phyloP scores from a whole-genome alignment of 345 rosid genomes.

The Moricandia moricandioides region DNA sequence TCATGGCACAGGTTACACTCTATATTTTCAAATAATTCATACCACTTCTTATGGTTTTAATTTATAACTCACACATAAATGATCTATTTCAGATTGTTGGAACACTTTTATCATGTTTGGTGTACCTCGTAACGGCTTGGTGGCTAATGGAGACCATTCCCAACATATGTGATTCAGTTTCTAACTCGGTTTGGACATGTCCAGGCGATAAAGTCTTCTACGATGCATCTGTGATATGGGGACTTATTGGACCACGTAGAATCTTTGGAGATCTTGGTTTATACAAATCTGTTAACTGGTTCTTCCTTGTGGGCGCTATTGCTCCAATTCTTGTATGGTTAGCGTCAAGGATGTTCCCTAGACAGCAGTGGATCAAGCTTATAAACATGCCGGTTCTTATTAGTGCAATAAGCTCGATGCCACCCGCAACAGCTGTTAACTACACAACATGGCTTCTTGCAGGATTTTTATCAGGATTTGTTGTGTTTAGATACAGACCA shows the following conservation, averaged over 20 bases:
- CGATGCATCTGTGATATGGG: conserved; percentile 97
- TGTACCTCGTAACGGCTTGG: conserved; percentile 88
- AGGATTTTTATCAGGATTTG: conserved; percentile 85
- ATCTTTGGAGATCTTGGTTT: conserved; percentile 84
- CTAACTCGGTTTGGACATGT: conserved; percentile 84
- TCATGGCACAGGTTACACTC: conserved; percentile 81
- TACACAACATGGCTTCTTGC: conserved; percentile 82
- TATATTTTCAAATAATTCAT: background rate
- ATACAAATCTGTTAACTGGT: conserved; percentile 82
- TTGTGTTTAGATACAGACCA: conserved; percentile 70
- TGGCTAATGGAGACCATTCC: conserved; percentile 95
- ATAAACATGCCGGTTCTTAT: conserved; percentile 90
- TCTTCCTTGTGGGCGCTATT: conserved; percentile 76
- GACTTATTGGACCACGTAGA: conserved; percentile 82
- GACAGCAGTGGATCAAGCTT: conserved; percentile 79
- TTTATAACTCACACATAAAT: background rate
- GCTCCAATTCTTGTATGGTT: conserved; percentile 80
- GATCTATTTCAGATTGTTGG: conserved; percentile 61
- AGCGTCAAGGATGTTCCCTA: conserved; percentile 71
- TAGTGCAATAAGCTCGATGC: conserved; percentile 84
- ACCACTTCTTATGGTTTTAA: background rate
- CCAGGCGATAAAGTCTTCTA: conserved; percentile 84
- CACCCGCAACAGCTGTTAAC: conserved; percentile 98
- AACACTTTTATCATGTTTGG: conserved; percentile 74
- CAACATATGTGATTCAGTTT: conserved; percentile 64